Percentiles rank a stretch among this genome's conserved stretches.
Evolutionary conservation across 1,284 basidiomycete species (phyloP).

Genomic region (Ceraceosorus guamensis): DNA sequence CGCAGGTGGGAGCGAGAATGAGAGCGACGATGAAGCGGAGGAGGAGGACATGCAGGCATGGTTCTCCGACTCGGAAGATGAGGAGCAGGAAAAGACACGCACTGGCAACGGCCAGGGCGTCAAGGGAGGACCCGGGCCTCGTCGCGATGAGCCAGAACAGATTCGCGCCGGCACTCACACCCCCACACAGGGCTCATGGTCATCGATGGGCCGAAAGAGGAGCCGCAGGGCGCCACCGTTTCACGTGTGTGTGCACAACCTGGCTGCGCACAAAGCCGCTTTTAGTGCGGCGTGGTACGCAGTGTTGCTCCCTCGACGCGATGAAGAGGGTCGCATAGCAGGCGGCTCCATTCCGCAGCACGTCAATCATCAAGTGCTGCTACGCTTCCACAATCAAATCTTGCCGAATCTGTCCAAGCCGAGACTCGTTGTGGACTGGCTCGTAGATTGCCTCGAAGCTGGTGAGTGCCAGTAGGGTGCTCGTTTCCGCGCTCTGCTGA

Average conservation of each 20-base stretch:
- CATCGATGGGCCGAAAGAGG: slow-evolving; percentile 19
- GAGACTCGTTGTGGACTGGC: slow-evolving; percentile 82
- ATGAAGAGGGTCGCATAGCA: slow-evolving; percentile 11
- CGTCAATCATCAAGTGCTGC: slow-evolving; percentile 60
- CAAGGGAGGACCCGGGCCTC: slow-evolving; percentile 16
- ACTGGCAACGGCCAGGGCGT: slow-evolving; percentile 8
- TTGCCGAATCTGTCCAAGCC: slow-evolving; percentile 72
- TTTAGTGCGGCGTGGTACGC: slow-evolving; percentile 72
- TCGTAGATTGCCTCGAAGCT: slow-evolving; percentile 68
- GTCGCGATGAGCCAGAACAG: background rate
- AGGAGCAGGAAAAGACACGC: slow-evolving; percentile 31
- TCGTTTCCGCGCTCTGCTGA: background rate
- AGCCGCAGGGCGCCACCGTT: slow-evolving; percentile 38
- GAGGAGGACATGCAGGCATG: slow-evolving; percentile 54
- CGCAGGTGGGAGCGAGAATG: slow-evolving; percentile 51
- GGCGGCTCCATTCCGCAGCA: slow-evolving; percentile 53
- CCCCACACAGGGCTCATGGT: background rate
- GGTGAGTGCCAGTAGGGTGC: background rate
- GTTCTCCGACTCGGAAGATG: slow-evolving; percentile 41
- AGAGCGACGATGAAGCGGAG: slow-evolving; percentile 37
- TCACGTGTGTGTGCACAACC: slow-evolving; percentile 56
- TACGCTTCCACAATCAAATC: slow-evolving; percentile 74
- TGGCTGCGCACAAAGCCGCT: slow-evolving; percentile 66
- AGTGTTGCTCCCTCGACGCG: slow-evolving; percentile 56
- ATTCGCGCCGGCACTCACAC: slow-evolving; percentile 6